phyloP scores from a whole-genome alignment of 1,284 basidiomycete genomes.

The Marasmius fiardii region DNA sequence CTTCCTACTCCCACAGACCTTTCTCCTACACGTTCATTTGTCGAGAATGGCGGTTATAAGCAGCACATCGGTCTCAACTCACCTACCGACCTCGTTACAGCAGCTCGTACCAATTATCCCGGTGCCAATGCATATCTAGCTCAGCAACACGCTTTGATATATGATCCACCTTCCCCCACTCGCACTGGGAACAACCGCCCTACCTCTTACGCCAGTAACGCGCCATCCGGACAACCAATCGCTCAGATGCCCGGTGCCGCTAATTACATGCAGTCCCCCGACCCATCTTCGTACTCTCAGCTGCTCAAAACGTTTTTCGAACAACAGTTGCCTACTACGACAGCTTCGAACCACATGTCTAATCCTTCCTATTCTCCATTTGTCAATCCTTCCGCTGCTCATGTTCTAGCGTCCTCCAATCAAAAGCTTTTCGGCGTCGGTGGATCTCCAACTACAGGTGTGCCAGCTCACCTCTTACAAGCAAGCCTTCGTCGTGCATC shows the following conservation, averaged over 20 bases:
- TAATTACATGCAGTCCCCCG: neutral
- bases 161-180: conserved; percentile 1
- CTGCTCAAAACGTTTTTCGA: neutral
- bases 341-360: neutral
- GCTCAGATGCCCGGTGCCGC: neutral
- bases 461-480: conserved; percentile 9
- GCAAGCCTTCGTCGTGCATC: neutral
- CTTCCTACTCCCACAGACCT: conserved; percentile 25
- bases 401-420: neutral
- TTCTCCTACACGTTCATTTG: conserved; percentile 15
- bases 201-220: neutral
- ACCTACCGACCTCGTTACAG: conserved; percentile 12
- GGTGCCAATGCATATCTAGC: conserved; percentile 5
- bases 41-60: conserved; percentile 5
- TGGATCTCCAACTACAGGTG: conserved; percentile 8
- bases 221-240: neutral
- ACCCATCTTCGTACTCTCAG: neutral
- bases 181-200: neutral
- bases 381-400: neutral
- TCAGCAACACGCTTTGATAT: conserved; percentile 1
- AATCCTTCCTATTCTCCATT: neutral
- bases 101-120: conserved; percentile 2
- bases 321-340: neutral
- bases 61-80: conserved; percentile 10
- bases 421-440: conserved; percentile 1